A percentile compares a stretch with the other conserved stretches of the same genome.
phyloP scores from a whole-genome alignment of 345 rosid genomes.

The Sonneratia caseolaris region DNA sequence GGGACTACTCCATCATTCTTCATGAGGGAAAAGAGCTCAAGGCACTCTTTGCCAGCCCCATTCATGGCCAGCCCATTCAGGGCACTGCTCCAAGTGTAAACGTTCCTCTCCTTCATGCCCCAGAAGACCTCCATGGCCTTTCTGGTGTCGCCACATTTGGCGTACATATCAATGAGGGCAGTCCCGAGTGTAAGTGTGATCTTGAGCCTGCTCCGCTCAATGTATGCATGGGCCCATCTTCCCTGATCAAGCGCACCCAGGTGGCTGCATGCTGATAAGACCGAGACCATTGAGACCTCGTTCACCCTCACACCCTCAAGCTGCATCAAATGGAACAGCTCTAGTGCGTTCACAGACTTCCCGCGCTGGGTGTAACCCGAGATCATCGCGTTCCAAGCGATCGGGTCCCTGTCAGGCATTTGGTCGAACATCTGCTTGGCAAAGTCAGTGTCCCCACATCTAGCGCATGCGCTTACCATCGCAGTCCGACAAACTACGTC shows the following conservation, averaged over 20 bases:
- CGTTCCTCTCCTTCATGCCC: conserved; percentile 45
- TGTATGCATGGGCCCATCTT: conserved; percentile 54
- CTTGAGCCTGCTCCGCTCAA: conserved; percentile 37
- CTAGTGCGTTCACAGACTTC: conserved; percentile 30
- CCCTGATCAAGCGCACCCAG: conserved; percentile 53
- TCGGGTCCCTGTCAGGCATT: conserved; percentile 43
- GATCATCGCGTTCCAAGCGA: conserved; percentile 60
- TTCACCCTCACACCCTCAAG: conserved; percentile 42
- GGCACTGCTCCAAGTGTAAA: conserved; percentile 52
- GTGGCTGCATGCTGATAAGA: conserved; percentile 52
- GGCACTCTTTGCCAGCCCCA: conserved; percentile 37
- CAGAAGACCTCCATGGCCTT: conserved; percentile 48
- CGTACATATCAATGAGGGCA: conserved; percentile 51
- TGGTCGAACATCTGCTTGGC: conserved; percentile 44
- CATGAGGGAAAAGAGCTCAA: conserved; percentile 45
- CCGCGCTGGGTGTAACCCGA: conserved; percentile 48
- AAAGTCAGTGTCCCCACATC: conserved; percentile 36
- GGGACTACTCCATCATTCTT: conserved; percentile 29
- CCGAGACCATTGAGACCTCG: conserved; percentile 46
- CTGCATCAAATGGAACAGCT: conserved; percentile 52
- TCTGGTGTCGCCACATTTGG: conserved; percentile 46
- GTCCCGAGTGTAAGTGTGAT: conserved; percentile 43
- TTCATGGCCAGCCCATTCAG: conserved; percentile 53
- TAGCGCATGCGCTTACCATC: conserved; percentile 52
- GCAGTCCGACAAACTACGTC: conserved; percentile 56